These are phyloP conservation scores for Citrus unshiu DNA, from an alignment of 345 rosid species.

Conservation along the genomic window DNA sequence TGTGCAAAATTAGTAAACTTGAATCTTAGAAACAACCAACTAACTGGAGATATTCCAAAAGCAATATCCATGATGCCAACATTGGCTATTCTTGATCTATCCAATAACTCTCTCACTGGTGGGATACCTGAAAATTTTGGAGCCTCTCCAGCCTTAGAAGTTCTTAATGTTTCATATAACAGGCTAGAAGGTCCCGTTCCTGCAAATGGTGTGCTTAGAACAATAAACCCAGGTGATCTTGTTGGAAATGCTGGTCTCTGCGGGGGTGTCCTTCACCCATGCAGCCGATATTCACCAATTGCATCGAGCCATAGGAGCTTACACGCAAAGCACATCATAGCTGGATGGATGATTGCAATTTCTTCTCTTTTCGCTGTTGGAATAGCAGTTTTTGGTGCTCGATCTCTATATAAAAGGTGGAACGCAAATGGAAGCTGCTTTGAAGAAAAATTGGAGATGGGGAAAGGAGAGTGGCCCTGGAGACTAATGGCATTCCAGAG, in stretches of 20 bases:
- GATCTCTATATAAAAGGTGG: slow-evolving; percentile 54
- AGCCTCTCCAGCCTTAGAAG: slow-evolving; percentile 72
- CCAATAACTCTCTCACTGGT: slow-evolving; percentile 76
- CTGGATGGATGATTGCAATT: slow-evolving; percentile 65
- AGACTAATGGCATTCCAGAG: slow-evolving; percentile 87
- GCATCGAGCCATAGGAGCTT: slow-evolving; percentile 35
- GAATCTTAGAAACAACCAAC: slow-evolving; percentile 60
- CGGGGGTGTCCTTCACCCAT: slow-evolving; percentile 74
- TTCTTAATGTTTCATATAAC: slow-evolving; percentile 80
- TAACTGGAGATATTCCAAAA: slow-evolving; percentile 69
- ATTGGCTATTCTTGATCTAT: slow-evolving; percentile 80
- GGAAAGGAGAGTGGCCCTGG: slow-evolving; percentile 88
- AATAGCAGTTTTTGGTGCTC: slow-evolving; percentile 37
- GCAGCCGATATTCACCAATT: slow-evolving; percentile 32
- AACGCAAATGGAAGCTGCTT: slow-evolving; percentile 48
- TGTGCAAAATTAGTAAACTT: slow-evolving; percentile 70
- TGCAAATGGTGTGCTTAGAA: slow-evolving; percentile 61
- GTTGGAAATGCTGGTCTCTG: slow-evolving; percentile 76
- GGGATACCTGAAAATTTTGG: slow-evolving; percentile 76
- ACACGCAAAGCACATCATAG: slow-evolving; percentile 48
- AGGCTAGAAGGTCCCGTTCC: slow-evolving; percentile 82
- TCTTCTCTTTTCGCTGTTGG: slow-evolving; percentile 51
- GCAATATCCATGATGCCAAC: slow-evolving; percentile 73
- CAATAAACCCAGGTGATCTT: slow-evolving; percentile 75
- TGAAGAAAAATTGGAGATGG: slow-evolving; percentile 41